Conservation (phyloP, 352 stramenopile genomes). For the Globisporangium okanoganense region DNA sequence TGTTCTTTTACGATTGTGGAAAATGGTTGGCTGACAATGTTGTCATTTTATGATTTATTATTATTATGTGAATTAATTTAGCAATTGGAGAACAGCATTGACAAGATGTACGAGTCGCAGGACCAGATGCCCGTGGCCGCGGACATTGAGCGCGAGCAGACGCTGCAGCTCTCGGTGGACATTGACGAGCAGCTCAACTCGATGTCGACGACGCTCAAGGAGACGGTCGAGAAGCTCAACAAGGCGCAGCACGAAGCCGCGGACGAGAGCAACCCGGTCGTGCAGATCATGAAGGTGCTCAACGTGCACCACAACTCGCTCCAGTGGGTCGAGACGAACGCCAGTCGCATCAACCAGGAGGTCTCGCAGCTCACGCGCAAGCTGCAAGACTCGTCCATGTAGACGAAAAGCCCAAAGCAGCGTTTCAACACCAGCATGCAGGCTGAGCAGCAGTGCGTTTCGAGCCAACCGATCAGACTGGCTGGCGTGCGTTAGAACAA, state of each 20-base stretch:
- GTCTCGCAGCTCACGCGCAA: slow-evolving; percentile 62
- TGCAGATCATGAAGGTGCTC: slow-evolving; percentile 88
- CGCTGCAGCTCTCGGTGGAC: slow-evolving; percentile 82
- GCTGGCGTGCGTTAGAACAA: not conserved
- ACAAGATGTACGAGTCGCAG: slow-evolving; percentile 88
- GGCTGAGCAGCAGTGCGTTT: not conserved
- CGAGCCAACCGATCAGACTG: not conserved
- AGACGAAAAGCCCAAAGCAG: slow-evolving; percentile 4
- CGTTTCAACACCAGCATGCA: not conserved
- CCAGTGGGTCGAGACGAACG: slow-evolving; percentile 80
- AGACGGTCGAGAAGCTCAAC: slow-evolving; percentile 86
- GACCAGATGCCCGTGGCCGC: slow-evolving; percentile 81
- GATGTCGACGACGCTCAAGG: slow-evolving; percentile 85
- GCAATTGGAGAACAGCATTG: slow-evolving; percentile 86
- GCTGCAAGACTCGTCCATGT: slow-evolving; percentile 66
- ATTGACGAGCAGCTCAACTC: slow-evolving; percentile 85
- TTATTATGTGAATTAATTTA: slow-evolving; percentile 14
- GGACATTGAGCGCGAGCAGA: slow-evolving; percentile 85
- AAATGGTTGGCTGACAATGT: slow-evolving; percentile 1
- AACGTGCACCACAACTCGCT: slow-evolving; percentile 89
- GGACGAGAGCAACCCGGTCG: slow-evolving; percentile 74
- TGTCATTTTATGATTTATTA: not conserved
- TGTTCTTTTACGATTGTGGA: not conserved
- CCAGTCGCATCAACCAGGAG: slow-evolving; percentile 59
- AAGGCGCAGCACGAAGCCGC: slow-evolving; percentile 67